Evolutionary conservation across 2,329 filamentous ascomycete species (phyloP).

Genomic region (Pseudogymnoascus verrucosus): DNA sequence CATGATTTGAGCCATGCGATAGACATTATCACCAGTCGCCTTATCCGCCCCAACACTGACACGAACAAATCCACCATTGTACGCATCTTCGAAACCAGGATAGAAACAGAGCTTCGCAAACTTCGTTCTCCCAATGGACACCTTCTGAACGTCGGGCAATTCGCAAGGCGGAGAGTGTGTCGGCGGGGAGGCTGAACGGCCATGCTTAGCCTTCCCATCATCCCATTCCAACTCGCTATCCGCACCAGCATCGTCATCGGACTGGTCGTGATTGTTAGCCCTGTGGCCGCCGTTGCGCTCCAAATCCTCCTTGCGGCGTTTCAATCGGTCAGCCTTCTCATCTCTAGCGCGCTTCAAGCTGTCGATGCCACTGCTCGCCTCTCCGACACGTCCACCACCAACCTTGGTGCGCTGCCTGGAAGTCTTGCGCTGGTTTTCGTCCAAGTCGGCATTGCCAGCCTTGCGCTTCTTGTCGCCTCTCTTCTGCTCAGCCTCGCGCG

Average conservation of each 20-base stretch:
- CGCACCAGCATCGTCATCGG: conserved; percentile 56
- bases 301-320: conserved; percentile 54
- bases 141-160: conserved; percentile 73
- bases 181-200: conserved; percentile 35
- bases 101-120: conserved; percentile 92
- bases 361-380: conserved; percentile 67
- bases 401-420: conserved; percentile 62
- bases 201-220: conserved; percentile 42
- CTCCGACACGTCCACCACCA: conserved; percentile 57
- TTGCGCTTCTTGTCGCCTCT: conserved; percentile 61
- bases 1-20: conserved; percentile 84
- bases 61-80: conserved; percentile 77
- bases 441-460: conserved; percentile 67
- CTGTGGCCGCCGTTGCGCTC: conserved; percentile 43
- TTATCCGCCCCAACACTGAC: conserved; percentile 74
- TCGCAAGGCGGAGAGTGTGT: conserved; percentile 56
- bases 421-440: conserved; percentile 68
- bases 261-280: conserved; percentile 42
- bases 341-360: conserved; percentile 52
- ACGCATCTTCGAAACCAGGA: conserved; percentile 74
- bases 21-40: conserved; percentile 64
- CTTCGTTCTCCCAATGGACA: conserved; percentile 74
- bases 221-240: conserved; percentile 78
- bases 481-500: conserved; percentile 55
- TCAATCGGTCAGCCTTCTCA: conserved; percentile 56